Evolutionary conservation across 2,329 filamentous ascomycete genomes (phyloP).

Genomic region (Parastagonospora nodorum): DNA sequence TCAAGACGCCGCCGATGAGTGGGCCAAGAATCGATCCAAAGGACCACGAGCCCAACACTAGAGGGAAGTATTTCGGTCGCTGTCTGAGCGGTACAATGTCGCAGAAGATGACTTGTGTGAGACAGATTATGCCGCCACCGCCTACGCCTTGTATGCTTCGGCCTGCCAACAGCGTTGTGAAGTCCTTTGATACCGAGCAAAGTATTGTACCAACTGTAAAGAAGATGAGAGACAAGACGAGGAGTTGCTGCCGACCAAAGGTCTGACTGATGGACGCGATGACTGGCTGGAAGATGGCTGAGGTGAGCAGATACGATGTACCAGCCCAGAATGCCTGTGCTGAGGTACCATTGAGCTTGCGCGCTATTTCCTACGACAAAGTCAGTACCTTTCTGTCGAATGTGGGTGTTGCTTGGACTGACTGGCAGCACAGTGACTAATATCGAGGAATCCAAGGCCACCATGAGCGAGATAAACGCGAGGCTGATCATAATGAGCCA

Average conservation of each 20-base stretch:
- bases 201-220: slow-evolving; percentile 55
- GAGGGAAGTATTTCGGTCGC: slow-evolving; percentile 49
- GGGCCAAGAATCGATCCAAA: slow-evolving; percentile 60
- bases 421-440: slow-evolving; percentile 36
- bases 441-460: slow-evolving; percentile 38
- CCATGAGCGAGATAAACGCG: slow-evolving; percentile 33
- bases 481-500: slow-evolving; percentile 37
- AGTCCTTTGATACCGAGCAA: slow-evolving; percentile 45
- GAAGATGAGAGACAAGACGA: slow-evolving; percentile 47
- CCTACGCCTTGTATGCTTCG: slow-evolving; percentile 47
- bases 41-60: slow-evolving; percentile 54
- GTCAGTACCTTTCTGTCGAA: not conserved
- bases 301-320: slow-evolving; percentile 70
- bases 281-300: slow-evolving; percentile 64
- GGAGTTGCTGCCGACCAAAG: slow-evolving; percentile 56
- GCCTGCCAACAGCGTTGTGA: slow-evolving; percentile 42
- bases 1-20: slow-evolving; percentile 56
- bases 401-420: not conserved
- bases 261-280: slow-evolving; percentile 49
- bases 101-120: slow-evolving; percentile 52
- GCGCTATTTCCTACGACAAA: slow-evolving; percentile 25
- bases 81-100: slow-evolving; percentile 51
- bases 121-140: slow-evolving; percentile 46
- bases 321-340: slow-evolving; percentile 71
- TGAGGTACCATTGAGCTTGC: slow-evolving; percentile 27